Percentiles rank a stretch among this genome's conserved stretches.
phyloP scores from a whole-genome alignment of 2,329 filamentous ascomycete genomes.

The Plectosphaerella cucumerina region DNA sequence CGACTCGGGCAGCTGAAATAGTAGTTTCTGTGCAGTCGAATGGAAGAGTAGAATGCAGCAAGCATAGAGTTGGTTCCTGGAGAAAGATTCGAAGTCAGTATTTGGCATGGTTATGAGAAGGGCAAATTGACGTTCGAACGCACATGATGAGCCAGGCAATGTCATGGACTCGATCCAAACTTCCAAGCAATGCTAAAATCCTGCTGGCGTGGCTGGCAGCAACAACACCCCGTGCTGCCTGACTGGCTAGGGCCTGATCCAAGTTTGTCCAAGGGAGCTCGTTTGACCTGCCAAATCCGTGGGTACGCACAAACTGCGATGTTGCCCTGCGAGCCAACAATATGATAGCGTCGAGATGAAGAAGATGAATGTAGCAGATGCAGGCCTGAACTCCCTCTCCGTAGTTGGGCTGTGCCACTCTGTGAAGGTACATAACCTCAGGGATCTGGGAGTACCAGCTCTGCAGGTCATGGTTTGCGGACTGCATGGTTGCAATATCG shows the following conservation, averaged over 20 bases:
- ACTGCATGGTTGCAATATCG: constrained; percentile 17
- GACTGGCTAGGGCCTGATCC: constrained; percentile 7
- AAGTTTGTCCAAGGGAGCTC: neutral
- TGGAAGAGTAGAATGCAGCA: constrained; percentile 24
- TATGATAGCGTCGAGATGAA: constrained; percentile 25
- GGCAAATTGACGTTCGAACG: neutral
- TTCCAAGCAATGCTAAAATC: constrained; percentile 17
- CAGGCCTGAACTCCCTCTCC: constrained; percentile 13
- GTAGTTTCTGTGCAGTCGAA: constrained; percentile 21
- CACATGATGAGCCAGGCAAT: constrained; percentile 26
- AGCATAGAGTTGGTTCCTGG: constrained; percentile 24
- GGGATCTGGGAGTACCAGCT: constrained; percentile 23
- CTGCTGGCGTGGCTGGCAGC: constrained; percentile 20
- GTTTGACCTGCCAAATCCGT: neutral
- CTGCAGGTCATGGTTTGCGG: constrained; percentile 21
- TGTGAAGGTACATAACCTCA: constrained; percentile 14
- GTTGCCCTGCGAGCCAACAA: constrained; percentile 25
- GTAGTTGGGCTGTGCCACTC: constrained; percentile 11
- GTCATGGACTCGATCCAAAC: constrained; percentile 15
- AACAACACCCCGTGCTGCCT: constrained; percentile 17
- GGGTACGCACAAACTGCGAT: constrained; percentile 15
- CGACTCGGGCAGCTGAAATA: constrained; percentile 16
- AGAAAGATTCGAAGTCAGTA: neutral
- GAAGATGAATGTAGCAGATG: constrained; percentile 23
- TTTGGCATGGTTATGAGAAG: no score